Conservation (phyloP, 2,329 filamentous ascomycete genomes). For the Myriosclerotinia scirpicola region DNA sequence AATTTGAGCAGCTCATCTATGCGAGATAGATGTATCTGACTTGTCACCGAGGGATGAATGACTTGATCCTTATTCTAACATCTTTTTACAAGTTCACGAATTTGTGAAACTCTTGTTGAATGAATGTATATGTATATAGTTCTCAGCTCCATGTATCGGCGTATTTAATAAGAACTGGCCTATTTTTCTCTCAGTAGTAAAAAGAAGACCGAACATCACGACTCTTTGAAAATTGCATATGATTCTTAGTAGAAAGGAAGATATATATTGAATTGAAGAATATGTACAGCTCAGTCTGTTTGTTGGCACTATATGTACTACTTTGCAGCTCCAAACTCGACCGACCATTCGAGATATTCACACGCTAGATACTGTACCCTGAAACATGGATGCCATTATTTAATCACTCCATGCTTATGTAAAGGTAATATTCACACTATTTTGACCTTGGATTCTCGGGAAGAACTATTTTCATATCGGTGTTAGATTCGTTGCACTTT, state of each 20-base stretch:
- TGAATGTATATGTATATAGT: no score
- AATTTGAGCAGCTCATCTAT: no score
- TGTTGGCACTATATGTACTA: neutral
- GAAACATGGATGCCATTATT: neutral
- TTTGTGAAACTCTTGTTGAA: no score
- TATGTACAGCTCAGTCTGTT: neutral
- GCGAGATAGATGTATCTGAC: no score
- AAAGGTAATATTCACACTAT: conserved; percentile 16
- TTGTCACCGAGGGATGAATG: no score
- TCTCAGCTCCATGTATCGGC: no score
- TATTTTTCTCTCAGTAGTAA: no score
- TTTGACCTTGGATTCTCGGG: conserved; percentile 15
- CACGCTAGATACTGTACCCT: neutral
- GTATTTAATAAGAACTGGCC: no score
- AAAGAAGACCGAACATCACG: no score
- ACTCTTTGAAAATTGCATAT: no score
- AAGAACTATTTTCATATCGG: conserved; percentile 3
- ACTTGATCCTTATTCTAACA: no score
- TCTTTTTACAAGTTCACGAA: no score
- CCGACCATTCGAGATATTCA: neutral
- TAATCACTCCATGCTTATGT: neutral
- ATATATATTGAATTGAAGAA: conserved; percentile 5
- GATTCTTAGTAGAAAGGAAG: neutral
- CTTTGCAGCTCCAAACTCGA: neutral
- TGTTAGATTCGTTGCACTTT: neutral